phyloP scores from a whole-genome alignment of 352 stramenopile species.

The Globisporangium cylindrosporum region DNA sequence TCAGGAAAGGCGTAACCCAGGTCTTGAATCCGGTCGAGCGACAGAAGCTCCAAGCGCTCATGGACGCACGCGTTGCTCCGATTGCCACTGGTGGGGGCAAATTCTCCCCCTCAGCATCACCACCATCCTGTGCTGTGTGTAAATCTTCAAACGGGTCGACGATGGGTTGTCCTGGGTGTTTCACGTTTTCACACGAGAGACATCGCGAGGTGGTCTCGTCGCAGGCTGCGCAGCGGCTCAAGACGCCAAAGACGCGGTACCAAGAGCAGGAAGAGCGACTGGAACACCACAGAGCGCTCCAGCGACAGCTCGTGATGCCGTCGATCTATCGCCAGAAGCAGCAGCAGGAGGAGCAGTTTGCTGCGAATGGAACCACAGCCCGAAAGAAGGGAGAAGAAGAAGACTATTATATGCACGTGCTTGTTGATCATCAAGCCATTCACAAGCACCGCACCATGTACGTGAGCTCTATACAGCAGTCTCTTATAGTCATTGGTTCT shows the following conservation, averaged over 20 bases:
- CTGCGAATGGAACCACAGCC: not conserved
- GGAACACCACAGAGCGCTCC: constrained; percentile 41
- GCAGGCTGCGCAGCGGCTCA: constrained; percentile 41
- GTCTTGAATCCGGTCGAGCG: constrained; percentile 25
- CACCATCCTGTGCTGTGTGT: constrained; percentile 32
- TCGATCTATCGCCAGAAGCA: constrained; percentile 17
- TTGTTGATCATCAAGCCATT: constrained; percentile 49
- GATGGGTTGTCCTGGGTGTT: constrained; percentile 64
- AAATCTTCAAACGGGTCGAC: constrained; percentile 18
- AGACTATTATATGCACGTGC: constrained; percentile 50
- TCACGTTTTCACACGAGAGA: constrained; percentile 43
- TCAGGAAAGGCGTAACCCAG: constrained; percentile 14
- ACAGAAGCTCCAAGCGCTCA: constrained; percentile 29
- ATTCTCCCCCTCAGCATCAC: not conserved
- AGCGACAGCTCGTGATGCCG: constrained; percentile 49
- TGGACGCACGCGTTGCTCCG: constrained; percentile 26
- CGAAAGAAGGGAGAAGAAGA: constrained; percentile 17
- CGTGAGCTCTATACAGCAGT: constrained; percentile 5
- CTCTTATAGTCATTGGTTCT: not conserved
- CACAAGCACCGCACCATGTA: constrained; percentile 60
- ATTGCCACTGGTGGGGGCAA: not conserved
- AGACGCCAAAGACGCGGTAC: constrained; percentile 48
- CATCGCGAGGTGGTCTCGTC: constrained; percentile 32
- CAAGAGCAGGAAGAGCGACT: constrained; percentile 44
- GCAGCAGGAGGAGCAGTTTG: not conserved